Base-by-base conservation (phyloP, 371 early-diverging fungal species). In the Mucor indicus region DNA sequence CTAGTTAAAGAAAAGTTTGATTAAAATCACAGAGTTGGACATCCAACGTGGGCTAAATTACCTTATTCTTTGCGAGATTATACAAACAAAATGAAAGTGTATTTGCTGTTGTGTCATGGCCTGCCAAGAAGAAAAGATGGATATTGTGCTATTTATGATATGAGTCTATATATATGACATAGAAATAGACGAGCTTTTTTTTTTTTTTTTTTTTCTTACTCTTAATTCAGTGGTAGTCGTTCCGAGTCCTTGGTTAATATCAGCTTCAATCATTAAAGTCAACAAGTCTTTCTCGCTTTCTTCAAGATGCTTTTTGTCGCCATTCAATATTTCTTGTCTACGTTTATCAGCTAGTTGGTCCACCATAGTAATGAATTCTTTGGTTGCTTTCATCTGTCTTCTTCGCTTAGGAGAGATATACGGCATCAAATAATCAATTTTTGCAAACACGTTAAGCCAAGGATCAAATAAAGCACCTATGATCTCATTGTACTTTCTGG, bases 201-300 rank as follows among this genome's bases (percentile, higher is more conserved):
- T 5, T 22, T 17, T 16, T 30, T 7, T 27, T 27, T 27, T 27
- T 27, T 27, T 27, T 27, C 30, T 48, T 44, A 55, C 55, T 37
- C 44, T 33, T 11, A 64, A n/a, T 16, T 67, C 59, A n/a, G 53
- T 51, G 3, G 51, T 51, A 0, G 59, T 43, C 17, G 49, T 38
- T 9, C 21, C 4, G 11, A 53, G 54, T 11, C 56, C 58, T 12
- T 61, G 59, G 21, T 52, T 30, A 4, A 47, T 37, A 35, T 64
- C 58, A 2, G 66, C 62, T 45, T 72, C 68, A n/a, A 72, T 38
- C 61, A 72, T 60, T 15, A 67, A 31, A 1, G 65, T 64, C 3
- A 72, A 52, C 17, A 72, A 23, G 33, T 72, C 72, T 27, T 70
- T 70, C 47, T 75, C 75, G 30, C 60, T 70, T 16, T 81, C 79